Percentiles rank a stretch among this genome's conserved stretches.
These are phyloP conservation scores for Corinectria fuckeliana DNA, from an alignment of 2,329 filamentous ascomycete species.

Conservation along the genomic window DNA sequence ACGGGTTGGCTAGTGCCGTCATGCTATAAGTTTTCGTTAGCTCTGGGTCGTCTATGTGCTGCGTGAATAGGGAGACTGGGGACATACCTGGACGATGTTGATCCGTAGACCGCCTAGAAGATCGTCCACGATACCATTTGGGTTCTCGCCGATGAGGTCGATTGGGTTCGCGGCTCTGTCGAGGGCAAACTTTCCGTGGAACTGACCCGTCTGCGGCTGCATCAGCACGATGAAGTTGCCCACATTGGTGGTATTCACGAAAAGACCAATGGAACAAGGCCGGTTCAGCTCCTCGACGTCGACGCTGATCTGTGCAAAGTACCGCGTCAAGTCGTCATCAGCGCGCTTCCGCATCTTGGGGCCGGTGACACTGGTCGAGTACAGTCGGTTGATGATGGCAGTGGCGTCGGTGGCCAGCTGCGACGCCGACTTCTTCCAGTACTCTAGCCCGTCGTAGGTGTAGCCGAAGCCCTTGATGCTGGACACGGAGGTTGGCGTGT, in stretches of 20 bases:
- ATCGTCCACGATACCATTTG: constrained; percentile 30
- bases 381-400: constrained; percentile 45
- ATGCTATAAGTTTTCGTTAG: constrained; percentile 27
- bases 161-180: constrained; percentile 68
- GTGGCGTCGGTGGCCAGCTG: constrained; percentile 42
- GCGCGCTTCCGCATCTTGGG: constrained; percentile 15
- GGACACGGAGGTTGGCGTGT: constrained; percentile 48
- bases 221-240: constrained; percentile 47
- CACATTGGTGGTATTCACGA: constrained; percentile 41
- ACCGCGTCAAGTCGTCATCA: constrained; percentile 38
- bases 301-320: constrained; percentile 44
- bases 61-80: background rate
- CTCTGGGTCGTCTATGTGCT: background rate
- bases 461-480: constrained; percentile 47
- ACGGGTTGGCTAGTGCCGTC: constrained; percentile 40
- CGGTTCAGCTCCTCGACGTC: constrained; percentile 45
- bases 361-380: constrained; percentile 28
- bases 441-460: constrained; percentile 47
- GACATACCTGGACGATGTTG: constrained; percentile 43
- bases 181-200: constrained; percentile 47
- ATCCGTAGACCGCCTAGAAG: constrained; percentile 40
- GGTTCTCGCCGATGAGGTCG: constrained; percentile 52
- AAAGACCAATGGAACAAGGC: constrained; percentile 45
- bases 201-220: constrained; percentile 41
- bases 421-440: constrained; percentile 41